phyloP scores from a whole-genome alignment of 495 filamentous ascomycete genomes.

The Collariella sp. region DNA sequence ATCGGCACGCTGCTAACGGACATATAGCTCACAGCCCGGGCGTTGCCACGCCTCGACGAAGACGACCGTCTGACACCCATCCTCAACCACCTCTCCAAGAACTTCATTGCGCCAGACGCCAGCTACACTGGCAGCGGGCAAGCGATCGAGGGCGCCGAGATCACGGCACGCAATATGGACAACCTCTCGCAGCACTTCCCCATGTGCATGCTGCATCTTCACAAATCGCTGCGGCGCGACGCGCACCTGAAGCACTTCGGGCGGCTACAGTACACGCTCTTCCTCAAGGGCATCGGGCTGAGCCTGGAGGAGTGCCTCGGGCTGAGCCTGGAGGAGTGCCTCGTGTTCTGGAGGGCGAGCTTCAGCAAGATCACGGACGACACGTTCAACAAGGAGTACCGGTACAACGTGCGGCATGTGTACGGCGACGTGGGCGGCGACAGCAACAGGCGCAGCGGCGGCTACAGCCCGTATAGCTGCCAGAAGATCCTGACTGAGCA shows the following conservation, averaged over 20 bases:
- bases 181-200: conserved; percentile 81
- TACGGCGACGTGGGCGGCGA: conserved; percentile 97
- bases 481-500: conserved; percentile 88
- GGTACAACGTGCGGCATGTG: conserved; percentile 87
- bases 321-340: conserved; percentile 82
- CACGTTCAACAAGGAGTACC: conserved; percentile 88
- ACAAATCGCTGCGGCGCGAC: conserved; percentile 72
- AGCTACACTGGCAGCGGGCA: conserved; percentile 53
- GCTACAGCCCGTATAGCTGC: conserved; percentile 85
- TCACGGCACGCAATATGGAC: conserved; percentile 74
- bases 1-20: too few relatives aligned
- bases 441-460: conserved; percentile 69
- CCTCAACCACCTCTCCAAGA: conserved; percentile 81
- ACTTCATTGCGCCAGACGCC: conserved; percentile 84
- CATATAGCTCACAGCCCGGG: conserved; percentile 70
- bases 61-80: conserved; percentile 94
- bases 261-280: conserved; percentile 90
- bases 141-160: conserved; percentile 51
- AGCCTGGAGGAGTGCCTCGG: conserved; percentile 83
- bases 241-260: conserved; percentile 88
- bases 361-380: conserved; percentile 86
- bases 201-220: conserved; percentile 86
- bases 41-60: conserved; percentile 87
- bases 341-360: conserved; percentile 84
- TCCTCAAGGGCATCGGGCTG: conserved; percentile 94